A percentile compares a stretch with the other conserved stretches of the same genome.
These are phyloP conservation scores for Globisporangium splendens DNA, from an alignment of 352 stramenopile genomes.

Conservation along the genomic window DNA sequence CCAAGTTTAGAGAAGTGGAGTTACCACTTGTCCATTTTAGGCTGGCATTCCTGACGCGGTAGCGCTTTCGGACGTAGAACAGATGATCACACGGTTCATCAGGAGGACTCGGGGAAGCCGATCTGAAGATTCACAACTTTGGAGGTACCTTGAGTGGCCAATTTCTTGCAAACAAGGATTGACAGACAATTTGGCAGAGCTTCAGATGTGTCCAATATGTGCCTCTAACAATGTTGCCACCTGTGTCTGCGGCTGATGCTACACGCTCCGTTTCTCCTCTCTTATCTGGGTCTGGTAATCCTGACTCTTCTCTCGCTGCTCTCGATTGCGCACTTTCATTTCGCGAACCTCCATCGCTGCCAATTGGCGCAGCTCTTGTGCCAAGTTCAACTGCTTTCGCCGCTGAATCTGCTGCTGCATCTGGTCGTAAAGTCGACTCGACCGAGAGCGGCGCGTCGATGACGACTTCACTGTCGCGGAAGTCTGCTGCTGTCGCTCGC, in stretches of 20 bases:
- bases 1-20: too few species aligned
- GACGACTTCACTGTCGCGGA: constrained; percentile 6
- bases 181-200: too few species aligned
- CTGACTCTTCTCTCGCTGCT: constrained; percentile 5
- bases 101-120: too few species aligned
- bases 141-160: too few species aligned
- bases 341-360: constrained; percentile 32
- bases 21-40: too few species aligned
- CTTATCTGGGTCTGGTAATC: not conserved
- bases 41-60: too few species aligned
- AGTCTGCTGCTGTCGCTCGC: constrained; percentile 21
- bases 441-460: not conserved
- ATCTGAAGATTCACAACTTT: too few species aligned
- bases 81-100: too few species aligned
- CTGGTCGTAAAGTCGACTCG: constrained; percentile 16
- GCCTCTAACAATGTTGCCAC: not conserved
- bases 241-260: not conserved
- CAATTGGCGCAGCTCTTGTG: constrained; percentile 30
- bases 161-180: too few species aligned
- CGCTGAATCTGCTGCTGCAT: constrained; percentile 25
- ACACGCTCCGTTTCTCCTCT: not conserved
- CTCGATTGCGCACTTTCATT: constrained; percentile 21
- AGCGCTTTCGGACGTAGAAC: too few species aligned
- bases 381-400: constrained; percentile 31
- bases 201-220: not conserved